Percentiles rank a stretch among this genome's conserved stretches.
phyloP scores from a whole-genome alignment of 2,329 filamentous ascomycete species.

The Aspergillus sp. region DNA sequence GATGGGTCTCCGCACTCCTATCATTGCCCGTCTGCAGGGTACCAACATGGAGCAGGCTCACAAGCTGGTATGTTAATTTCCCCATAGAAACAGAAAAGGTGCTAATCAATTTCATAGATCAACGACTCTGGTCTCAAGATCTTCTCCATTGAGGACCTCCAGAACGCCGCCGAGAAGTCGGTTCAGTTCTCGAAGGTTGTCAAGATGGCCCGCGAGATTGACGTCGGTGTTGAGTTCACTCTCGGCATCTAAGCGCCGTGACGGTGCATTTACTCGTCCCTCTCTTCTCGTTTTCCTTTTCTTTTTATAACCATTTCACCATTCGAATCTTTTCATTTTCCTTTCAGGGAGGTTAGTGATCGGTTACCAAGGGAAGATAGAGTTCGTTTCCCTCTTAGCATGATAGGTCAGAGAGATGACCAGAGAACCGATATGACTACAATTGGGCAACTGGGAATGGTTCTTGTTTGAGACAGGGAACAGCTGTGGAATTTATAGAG shows the following conservation, averaged over 20 bases:
- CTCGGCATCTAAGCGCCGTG: constrained; percentile 68
- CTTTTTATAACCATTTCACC: not conserved
- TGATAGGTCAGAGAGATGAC: too few relatives aligned
- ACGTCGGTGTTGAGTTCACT: constrained; percentile 92
- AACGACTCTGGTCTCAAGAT: constrained; percentile 99
- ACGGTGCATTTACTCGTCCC: constrained; percentile 1
- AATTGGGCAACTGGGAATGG: too few relatives aligned
- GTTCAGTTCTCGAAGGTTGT: constrained; percentile 99
- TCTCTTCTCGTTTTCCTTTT: not conserved
- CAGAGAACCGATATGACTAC: too few relatives aligned
- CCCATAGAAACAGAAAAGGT: not conserved
- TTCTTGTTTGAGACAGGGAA: constrained; percentile 1
- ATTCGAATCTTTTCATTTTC: not conserved
- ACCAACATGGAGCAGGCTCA: constrained; percentile 97
- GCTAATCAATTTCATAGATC: constrained; percentile 47
- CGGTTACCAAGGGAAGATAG: not conserved
- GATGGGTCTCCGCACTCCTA: constrained; percentile 93
- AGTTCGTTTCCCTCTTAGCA: too few relatives aligned
- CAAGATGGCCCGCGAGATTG: constrained; percentile 96
- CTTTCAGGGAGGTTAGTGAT: not conserved
- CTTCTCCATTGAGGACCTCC: constrained; percentile 97
- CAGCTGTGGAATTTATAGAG: constrained; percentile 9
- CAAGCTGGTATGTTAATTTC: constrained; percentile 51
- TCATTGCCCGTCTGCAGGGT: constrained; percentile 94
- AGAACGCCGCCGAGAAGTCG: constrained; percentile 93